phyloP scores from a whole-genome alignment of 331 rosid species.

The Quercus lobata region DNA sequence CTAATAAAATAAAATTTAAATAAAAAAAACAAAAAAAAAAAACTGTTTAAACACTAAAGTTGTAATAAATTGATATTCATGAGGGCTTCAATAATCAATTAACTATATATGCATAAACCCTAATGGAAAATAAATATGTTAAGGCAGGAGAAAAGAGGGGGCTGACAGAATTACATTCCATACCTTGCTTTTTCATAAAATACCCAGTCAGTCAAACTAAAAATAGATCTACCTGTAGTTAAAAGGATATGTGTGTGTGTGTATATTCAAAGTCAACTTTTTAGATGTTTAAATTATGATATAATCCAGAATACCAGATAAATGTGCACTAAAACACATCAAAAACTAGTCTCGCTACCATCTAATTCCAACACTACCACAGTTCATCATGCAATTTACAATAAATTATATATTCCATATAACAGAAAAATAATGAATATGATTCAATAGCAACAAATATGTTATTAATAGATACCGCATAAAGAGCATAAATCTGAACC shows the following conservation, averaged over 20 bases:
- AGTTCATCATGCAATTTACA: background rate
- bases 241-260: background rate
- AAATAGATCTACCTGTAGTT: background rate
- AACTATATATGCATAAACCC: background rate
- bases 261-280: background rate
- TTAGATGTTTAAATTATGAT: background rate
- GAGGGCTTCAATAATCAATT: background rate
- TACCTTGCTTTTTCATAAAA: background rate
- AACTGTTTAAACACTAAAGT: too few species aligned
- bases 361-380: background rate
- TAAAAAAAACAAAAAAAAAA: too few species aligned
- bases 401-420: background rate
- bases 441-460: background rate
- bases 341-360: background rate
- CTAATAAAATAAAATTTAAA: too few species aligned
- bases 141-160: background rate
- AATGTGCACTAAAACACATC: background rate
- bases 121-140: background rate
- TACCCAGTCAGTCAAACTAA: background rate
- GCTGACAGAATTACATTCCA: background rate
- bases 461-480: background rate
- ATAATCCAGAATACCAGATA: background rate
- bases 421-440: background rate
- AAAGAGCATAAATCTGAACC: background rate
- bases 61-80: too few species aligned